Percentiles rank a stretch among this genome's conserved stretches.
These are phyloP conservation scores for Erythrobasidium hasegawianum DNA, from an alignment of 1,284 basidiomycete species.

Conservation along the genomic window DNA sequence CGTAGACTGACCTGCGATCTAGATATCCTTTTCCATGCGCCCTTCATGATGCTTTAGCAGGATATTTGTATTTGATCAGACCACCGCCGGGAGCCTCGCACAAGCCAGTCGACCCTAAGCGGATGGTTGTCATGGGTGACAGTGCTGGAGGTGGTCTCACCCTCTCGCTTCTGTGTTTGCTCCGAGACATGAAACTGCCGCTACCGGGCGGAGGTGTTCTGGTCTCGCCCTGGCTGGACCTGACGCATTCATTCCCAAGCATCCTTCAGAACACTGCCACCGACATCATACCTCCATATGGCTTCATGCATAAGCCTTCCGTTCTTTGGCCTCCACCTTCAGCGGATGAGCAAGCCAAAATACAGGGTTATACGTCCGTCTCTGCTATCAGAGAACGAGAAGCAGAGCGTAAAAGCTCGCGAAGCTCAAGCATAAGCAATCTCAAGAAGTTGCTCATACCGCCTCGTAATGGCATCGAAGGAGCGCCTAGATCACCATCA, in stretches of 20 bases:
- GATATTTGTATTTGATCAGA: slow-evolving; percentile 43
- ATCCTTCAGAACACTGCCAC: neutral
- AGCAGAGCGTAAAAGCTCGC: neutral
- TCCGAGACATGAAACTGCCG: slow-evolving; percentile 45
- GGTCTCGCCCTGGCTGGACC: slow-evolving; percentile 39
- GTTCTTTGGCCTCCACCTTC: slow-evolving; percentile 48
- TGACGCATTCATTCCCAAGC: slow-evolving; percentile 25
- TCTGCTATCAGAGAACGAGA: neutral
- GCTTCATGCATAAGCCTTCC: slow-evolving; percentile 50
- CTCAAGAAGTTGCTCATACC: neutral
- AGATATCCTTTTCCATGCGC: slow-evolving; percentile 46
- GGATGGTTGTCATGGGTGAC: slow-evolving; percentile 46
- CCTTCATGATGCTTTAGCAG: slow-evolving; percentile 50
- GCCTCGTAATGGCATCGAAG: neutral
- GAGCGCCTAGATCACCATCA: too few species aligned
- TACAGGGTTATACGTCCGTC: neutral
- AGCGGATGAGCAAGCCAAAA: slow-evolving; percentile 36
- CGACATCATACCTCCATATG: slow-evolving; percentile 34
- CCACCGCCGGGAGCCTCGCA: neutral
- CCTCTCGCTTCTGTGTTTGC: slow-evolving; percentile 46
- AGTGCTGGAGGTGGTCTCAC: slow-evolving; percentile 49
- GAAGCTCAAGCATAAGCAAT: neutral
- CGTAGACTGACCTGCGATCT: neutral
- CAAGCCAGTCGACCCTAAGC: slow-evolving; percentile 18
- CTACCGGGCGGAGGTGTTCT: slow-evolving; percentile 31